Evolutionary conservation across 129 eudicot species (phyloP), one percentile per base, ranked within the genome.

Genomic region (Calendula officinalis): DNA sequence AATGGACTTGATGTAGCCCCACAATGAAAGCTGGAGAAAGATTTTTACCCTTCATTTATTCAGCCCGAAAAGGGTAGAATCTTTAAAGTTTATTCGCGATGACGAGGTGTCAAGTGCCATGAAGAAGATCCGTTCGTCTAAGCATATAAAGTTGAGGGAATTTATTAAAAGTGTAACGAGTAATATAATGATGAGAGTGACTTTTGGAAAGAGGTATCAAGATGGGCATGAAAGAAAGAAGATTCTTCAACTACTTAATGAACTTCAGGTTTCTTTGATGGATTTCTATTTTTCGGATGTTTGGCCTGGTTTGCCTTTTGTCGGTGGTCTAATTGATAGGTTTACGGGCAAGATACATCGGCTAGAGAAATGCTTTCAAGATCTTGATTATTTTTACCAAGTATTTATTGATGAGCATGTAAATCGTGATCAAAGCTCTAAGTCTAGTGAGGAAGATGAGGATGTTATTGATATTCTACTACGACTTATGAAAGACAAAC

Each of bases 201-300:
- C 37, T 40, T 72, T 72, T 62, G 64, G 77, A 27, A 72, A 43
- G 60, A 69, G 72, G 60, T 76, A 14, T 13, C 35, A 69, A 11
- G 71, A 69, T 13, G 76, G 32, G 5, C 1, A 14, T 7, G 69
- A 69, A 39, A 42, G 16, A 37, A 53, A 46, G 14, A 38, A 67
- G 67, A 37, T 68, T 45, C 60, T 47, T 61, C 40, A 47, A 7
- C 80, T 76, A 5, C 22, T 76, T 4, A 3, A 15, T 11, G 71
- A 68, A 37, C 34, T 59, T 8, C 63, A 76, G 27, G 60, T 45
- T 7, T 35, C 37, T 13, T 34, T 76, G 7, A 56, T 41, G 14
- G 62, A 30, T 8, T 60, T 51, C 42, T 60, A 12, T 14, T 32
- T 52, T 41, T 39, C 75, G 10, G 75, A 75, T 51, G 11, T 67